Base-by-base conservation (phyloP, 73 alveolate genomes). In the Breviolum minutum region DNA sequence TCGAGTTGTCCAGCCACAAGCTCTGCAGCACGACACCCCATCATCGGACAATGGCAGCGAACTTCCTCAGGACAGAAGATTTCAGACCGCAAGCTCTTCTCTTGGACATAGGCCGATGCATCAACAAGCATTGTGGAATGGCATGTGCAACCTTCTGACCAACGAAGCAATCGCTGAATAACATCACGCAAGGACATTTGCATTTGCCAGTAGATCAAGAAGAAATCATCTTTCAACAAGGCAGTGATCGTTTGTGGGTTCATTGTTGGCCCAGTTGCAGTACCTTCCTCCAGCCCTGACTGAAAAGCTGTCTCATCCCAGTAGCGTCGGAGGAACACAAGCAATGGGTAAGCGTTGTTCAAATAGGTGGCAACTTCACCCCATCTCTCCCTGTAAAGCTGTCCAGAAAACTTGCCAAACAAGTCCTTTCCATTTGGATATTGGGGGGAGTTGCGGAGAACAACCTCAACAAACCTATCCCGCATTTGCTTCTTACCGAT, bases 131-230 rank as follows among this genome's bases (percentile, higher is more conserved):
- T 19, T 12, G 27, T 87, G 29, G 63, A 24, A 32, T 89, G 96
- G 61, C 96, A 89, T 20, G 96, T 20, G 63, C 96, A 89, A 9
- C 96, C 96, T 89, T 89, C 96, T 6, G 29, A 40, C 96, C 96
- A 89, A 89, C 77, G 70, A 48, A 89, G 69, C 63, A 89, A 70
- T 12, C 27, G 13, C 60, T 69, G 96, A 20, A 89, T 30, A 24
- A 22, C 32, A 17, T 32, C 87, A 6, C 96, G 71, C 61, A 89
- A 22, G 19, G 7, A 8, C 22, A 89, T 8, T 48, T 89, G 96
- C 63, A 70, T 40, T 30, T 40, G 71, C 96, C 96, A 89, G 63
- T 69, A 89, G 12, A 76, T 76, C 8, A 68, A 68, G 32, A 89
- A 89, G 30, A n/a, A 48, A 7, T 69, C 76, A 26, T 89, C 96